Conservation (phyloP, 345 rosid species). For the Sapria himalayana region DNA sequence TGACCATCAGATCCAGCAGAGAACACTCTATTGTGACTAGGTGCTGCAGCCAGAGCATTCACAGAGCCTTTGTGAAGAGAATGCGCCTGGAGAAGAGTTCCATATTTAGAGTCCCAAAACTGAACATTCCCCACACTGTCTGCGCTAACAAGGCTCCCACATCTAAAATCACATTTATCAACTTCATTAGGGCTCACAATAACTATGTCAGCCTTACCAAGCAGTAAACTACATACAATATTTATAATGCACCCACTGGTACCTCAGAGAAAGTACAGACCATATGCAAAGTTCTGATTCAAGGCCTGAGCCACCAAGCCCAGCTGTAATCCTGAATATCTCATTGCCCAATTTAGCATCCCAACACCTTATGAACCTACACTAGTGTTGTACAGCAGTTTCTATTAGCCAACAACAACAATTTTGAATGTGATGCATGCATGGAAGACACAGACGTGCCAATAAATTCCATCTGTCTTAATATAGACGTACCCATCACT, state of each 20-base stretch:
- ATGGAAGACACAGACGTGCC: no score
- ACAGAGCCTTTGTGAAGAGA: constrained; percentile 77
- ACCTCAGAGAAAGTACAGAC: constrained; percentile 85
- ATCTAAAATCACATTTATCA: constrained; percentile 30
- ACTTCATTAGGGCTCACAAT: no score
- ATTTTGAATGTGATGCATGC: no score
- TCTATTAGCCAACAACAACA: no score
- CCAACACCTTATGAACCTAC: constrained; percentile 90
- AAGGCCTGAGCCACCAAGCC: constrained; percentile 55
- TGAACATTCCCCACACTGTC: constrained; percentile 85
- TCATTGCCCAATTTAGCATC: constrained; percentile 42
- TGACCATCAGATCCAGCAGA: constrained; percentile 95
- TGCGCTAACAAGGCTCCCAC: constrained; percentile 74
- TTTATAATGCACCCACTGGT: neutral
- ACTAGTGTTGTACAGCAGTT: constrained; percentile 10
- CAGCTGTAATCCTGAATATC: constrained; percentile 64
- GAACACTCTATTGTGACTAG: constrained; percentile 70
- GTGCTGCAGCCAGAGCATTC: constrained; percentile 61
- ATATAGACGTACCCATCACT: constrained; percentile 70
- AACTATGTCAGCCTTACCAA: constrained; percentile 7
- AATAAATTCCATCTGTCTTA: no score
- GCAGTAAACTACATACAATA: neutral
- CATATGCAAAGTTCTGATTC: constrained; percentile 58
- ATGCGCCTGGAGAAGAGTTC: constrained; percentile 68
- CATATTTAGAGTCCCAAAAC: constrained; percentile 75